These are phyloP conservation scores for Paecilomyces niveus DNA, from an alignment of 2,329 filamentous ascomycete species.

Conservation along the genomic window DNA sequence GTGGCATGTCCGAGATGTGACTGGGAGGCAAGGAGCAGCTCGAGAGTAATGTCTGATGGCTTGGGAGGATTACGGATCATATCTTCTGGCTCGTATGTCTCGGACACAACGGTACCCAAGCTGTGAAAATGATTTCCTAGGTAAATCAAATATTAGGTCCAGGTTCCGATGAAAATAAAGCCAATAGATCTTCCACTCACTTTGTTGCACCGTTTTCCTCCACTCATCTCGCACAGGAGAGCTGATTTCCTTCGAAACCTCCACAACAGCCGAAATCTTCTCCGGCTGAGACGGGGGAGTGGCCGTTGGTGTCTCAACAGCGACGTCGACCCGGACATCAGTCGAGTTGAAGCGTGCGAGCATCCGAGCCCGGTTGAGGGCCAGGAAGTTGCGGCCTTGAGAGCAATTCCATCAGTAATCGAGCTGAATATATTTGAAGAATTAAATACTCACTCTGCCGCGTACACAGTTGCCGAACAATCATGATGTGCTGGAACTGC, in stretches of 20 bases:
- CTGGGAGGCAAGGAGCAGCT: conserved; percentile 82
- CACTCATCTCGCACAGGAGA: conserved; percentile 8
- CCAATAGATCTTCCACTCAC: conserved; percentile 13
- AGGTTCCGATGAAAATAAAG: not conserved
- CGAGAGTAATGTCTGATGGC: conserved; percentile 76
- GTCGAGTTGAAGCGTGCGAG: conserved; percentile 28
- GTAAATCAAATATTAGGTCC: not conserved
- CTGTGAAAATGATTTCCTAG: conserved; percentile 24
- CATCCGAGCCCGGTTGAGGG: conserved; percentile 23
- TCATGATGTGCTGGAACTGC: conserved; percentile 24
- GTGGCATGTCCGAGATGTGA: conserved; percentile 86
- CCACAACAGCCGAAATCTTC: conserved; percentile 6
- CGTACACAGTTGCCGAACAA: conserved; percentile 32
- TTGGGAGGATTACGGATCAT: conserved; percentile 61
- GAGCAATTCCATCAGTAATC: conserved; percentile 9
- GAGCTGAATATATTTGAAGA: not conserved
- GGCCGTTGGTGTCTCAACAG: conserved; percentile 12
- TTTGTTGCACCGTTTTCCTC: conserved; percentile 10
- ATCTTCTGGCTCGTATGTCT: conserved; percentile 25
- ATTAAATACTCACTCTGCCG: conserved; percentile 30
- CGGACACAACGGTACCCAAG: conserved; percentile 22
- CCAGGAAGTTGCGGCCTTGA: conserved; percentile 30
- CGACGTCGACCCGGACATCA: conserved; percentile 18
- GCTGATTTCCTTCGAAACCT: conserved; percentile 3
- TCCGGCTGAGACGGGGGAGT: conserved; percentile 7